phyloP scores from a whole-genome alignment of 2,329 filamentous ascomycete species.

The Beauveria bassiana region DNA sequence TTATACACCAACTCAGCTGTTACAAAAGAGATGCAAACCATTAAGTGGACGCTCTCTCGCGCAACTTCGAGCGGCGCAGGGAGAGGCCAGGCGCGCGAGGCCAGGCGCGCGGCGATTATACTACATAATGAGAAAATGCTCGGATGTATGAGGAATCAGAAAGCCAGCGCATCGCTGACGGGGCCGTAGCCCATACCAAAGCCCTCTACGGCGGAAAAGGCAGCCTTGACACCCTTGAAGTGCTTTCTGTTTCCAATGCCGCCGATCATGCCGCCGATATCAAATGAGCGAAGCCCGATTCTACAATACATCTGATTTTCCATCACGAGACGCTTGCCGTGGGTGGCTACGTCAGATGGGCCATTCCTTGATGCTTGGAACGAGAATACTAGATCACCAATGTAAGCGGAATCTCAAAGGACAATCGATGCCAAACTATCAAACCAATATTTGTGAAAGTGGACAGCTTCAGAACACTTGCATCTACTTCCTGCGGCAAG shows the following conservation, averaged over 20 bases:
- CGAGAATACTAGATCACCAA: background rate
- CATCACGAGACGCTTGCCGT: background rate
- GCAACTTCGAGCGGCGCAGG: conserved; percentile 1
- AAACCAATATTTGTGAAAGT: background rate
- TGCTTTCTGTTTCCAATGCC: conserved; percentile 5
- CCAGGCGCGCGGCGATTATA: background rate
- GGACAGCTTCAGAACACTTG: too few species aligned
- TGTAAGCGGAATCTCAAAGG: background rate
- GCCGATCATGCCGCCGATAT: conserved; percentile 3
- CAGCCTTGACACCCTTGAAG: background rate
- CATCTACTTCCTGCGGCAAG: conserved; percentile 3
- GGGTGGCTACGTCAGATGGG: background rate
- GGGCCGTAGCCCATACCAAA: conserved; percentile 1
- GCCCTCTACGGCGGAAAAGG: background rate
- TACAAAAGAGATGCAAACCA: background rate
- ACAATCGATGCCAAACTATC: background rate
- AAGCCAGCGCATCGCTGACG: background rate
- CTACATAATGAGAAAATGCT: background rate
- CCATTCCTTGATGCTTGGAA: background rate
- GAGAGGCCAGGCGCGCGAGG: background rate
- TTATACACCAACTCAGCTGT: background rate
- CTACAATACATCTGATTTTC: background rate
- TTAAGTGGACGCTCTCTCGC: background rate
- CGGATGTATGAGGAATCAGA: background rate
- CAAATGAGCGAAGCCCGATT: background rate